Conservation (phyloP, 306 rosid species). For the Aeschynomene evenia region DNA sequence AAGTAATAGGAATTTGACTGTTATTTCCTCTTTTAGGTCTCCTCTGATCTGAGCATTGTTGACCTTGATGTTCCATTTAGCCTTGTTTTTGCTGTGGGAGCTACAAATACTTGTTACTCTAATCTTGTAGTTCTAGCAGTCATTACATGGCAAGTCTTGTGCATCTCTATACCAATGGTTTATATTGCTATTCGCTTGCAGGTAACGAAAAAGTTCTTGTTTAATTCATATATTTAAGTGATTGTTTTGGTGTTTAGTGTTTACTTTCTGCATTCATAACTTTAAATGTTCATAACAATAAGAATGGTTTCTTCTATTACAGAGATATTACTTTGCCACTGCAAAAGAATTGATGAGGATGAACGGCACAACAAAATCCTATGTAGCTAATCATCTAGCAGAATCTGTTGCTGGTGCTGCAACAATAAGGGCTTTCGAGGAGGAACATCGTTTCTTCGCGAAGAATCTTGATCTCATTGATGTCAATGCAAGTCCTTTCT, state of each 20-base stretch:
- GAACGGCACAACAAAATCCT: slow-evolving; percentile 64
- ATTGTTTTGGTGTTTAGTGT: background rate
- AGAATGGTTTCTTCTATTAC: background rate
- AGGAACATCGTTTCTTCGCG: slow-evolving; percentile 49
- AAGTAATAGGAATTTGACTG: slow-evolving; percentile 18
- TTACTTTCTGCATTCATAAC: background rate
- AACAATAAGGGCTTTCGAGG: slow-evolving; percentile 68
- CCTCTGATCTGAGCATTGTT: slow-evolving; percentile 47
- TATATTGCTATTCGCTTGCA: slow-evolving; percentile 37
- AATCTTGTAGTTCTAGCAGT: slow-evolving; percentile 35
- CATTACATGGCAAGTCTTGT: slow-evolving; percentile 50
- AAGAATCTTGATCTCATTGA: slow-evolving; percentile 55
- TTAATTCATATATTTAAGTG: background rate
- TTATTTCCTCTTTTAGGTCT: slow-evolving; percentile 30
- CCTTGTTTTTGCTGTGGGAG: slow-evolving; percentile 28
- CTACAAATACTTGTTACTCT: slow-evolving; percentile 17
- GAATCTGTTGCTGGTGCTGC: slow-evolving; percentile 69
- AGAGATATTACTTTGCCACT: slow-evolving; percentile 62
- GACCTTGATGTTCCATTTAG: slow-evolving; percentile 47
- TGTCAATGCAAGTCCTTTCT: slow-evolving; percentile 59
- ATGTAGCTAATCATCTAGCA: slow-evolving; percentile 58
- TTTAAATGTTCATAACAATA: too few species aligned
- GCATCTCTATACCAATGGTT: slow-evolving; percentile 40
- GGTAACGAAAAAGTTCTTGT: slow-evolving; percentile 35
- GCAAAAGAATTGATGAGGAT: slow-evolving; percentile 66